Conservation (phyloP, 805 yeast genomes). For the Scheffersomyces stipitis region DNA sequence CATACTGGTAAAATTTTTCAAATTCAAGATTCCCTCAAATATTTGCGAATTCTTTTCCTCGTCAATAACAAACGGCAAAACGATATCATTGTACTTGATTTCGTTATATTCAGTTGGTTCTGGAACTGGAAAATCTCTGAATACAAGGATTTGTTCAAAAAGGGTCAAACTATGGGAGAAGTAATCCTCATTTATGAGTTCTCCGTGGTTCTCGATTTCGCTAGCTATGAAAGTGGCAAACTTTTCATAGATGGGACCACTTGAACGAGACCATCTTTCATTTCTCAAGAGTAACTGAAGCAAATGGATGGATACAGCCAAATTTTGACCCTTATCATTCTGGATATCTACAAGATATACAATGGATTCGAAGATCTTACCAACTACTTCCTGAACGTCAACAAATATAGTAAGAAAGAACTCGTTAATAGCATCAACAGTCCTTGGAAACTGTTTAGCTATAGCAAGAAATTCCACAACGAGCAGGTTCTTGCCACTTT, state of each 20-base stretch:
- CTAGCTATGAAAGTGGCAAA: conserved; percentile 37
- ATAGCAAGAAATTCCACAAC: conserved; percentile 17
- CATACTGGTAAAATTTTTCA: conserved; percentile 41
- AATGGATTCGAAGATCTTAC: conserved; percentile 11
- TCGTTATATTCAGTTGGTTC: conserved; percentile 23
- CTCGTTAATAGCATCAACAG: conserved; percentile 19
- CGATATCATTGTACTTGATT: conserved; percentile 9
- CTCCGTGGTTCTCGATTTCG: conserved; percentile 22
- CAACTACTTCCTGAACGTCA: conserved; percentile 7
- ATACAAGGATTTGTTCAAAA: conserved; percentile 54
- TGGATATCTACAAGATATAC: conserved; percentile 9
- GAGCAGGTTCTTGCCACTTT: conserved; percentile 5
- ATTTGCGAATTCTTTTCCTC: conserved; percentile 26
- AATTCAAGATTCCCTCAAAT: conserved; percentile 42
- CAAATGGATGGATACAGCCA: conserved; percentile 12
- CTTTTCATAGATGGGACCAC: conserved; percentile 20
- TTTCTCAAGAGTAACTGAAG: conserved; percentile 11
- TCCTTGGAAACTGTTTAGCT: conserved; percentile 17
- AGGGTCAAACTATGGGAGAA: conserved; percentile 56
- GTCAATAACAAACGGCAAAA: conserved; percentile 17
- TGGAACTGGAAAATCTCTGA: conserved; percentile 48
- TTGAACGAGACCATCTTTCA: conserved; percentile 8
- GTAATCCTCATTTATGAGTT: conserved; percentile 49
- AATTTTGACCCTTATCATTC: conserved; percentile 6
- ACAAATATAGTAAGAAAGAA: conserved; percentile 10